These are phyloP conservation scores for Ogataea degrootiae DNA, from an alignment of 805 yeast genomes.

Conservation along the genomic window DNA sequence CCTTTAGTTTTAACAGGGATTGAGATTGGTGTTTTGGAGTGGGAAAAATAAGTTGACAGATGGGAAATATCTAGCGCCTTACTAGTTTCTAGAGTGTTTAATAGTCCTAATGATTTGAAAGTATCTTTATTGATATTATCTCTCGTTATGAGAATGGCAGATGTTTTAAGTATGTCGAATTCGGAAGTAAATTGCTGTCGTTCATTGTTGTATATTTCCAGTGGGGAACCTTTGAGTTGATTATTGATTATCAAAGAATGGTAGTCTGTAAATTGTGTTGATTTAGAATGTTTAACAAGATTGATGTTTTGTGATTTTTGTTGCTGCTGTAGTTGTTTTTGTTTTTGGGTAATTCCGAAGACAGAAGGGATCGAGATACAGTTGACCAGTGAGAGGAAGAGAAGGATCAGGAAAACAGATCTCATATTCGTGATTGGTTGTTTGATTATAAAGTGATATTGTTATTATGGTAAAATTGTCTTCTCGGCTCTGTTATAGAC, in stretches of 20 bases:
- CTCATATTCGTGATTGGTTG: too few relatives aligned
- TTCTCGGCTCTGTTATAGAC: too few relatives aligned
- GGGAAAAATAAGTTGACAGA: slow-evolving; percentile 10
- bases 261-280: background rate
- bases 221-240: slow-evolving; percentile 3
- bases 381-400: background rate
- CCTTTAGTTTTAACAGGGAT: slow-evolving; percentile 33
- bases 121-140: slow-evolving; percentile 8
- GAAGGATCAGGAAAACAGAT: too few relatives aligned
- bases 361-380: slow-evolving; percentile 9
- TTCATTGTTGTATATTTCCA: slow-evolving; percentile 11
- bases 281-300: slow-evolving; percentile 4
- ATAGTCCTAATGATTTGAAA: slow-evolving; percentile 15
- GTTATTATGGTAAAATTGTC: too few relatives aligned
- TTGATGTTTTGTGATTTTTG: background rate
- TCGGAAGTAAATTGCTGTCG: slow-evolving; percentile 4
- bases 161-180: slow-evolving; percentile 17
- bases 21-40: slow-evolving; percentile 9
- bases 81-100: slow-evolving; percentile 6
- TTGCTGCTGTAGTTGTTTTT: background rate
- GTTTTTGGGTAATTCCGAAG: slow-evolving; percentile 3
- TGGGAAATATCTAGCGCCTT: slow-evolving; percentile 9
- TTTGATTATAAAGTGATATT: too few relatives aligned
- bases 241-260: slow-evolving; percentile 5
- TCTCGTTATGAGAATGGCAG: slow-evolving; percentile 20